phyloP scores from a whole-genome alignment of 2,329 filamentous ascomycete species.

The Scedosporium minutisporum region DNA sequence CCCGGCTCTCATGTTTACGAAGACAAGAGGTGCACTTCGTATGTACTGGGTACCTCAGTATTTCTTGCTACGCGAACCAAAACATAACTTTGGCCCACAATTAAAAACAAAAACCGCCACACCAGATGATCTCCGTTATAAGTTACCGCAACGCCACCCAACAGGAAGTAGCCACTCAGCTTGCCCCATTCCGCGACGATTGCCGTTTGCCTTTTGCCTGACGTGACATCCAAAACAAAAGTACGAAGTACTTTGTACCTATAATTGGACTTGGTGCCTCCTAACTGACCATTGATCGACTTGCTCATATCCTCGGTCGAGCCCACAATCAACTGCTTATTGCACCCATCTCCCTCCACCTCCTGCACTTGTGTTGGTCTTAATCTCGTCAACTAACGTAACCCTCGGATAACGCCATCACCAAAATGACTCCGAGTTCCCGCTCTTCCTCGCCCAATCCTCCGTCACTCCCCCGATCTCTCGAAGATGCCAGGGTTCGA shows the following conservation, averaged over 20 bases:
- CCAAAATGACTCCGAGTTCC: neutral
- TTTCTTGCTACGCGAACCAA: neutral
- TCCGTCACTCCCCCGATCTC: slow-evolving; percentile 30
- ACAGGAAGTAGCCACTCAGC: slow-evolving; percentile 1
- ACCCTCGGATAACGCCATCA: neutral
- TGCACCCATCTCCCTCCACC: no score
- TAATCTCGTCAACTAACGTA: neutral
- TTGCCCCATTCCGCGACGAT: slow-evolving; percentile 10
- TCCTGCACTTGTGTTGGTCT: no score
- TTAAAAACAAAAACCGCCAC: neutral
- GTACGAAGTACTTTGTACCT: no score
- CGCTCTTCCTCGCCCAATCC: neutral
- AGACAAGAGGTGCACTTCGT: no score
- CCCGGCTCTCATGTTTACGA: neutral
- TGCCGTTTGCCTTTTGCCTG: no score
- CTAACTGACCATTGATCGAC: no score
- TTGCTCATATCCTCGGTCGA: neutral
- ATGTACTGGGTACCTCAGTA: neutral
- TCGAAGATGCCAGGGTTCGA: slow-evolving; percentile 42
- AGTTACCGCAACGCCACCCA: neutral
- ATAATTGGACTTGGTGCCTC: no score
- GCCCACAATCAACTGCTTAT: neutral
- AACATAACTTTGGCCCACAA: neutral
- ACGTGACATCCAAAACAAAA: no score
- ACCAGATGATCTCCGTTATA: no score